These are phyloP conservation scores for Silybum marianum DNA, from an alignment of 129 eudicot species.

Conservation along the genomic window DNA sequence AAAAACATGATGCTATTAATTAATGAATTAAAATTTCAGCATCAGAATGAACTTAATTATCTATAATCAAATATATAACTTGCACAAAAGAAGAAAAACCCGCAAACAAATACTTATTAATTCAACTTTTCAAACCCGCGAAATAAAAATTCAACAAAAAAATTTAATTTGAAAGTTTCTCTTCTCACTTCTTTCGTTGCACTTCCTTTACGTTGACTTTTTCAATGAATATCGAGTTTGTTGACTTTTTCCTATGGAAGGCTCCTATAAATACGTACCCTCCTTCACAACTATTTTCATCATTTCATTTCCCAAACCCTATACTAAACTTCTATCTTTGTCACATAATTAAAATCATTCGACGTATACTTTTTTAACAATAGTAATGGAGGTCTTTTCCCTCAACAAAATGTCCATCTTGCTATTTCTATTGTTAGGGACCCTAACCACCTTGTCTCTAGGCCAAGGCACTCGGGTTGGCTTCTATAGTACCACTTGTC, in stretches of 20 bases:
- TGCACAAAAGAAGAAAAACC: too few species aligned
- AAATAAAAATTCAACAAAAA: background rate
- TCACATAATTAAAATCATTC: background rate
- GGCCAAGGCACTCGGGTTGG: constrained; percentile 12
- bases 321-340: background rate
- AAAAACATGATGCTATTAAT: too few species aligned
- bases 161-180: background rate
- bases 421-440: background rate
- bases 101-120: too few species aligned
- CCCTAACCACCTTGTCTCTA: constrained; percentile 1
- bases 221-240: background rate
- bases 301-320: background rate
- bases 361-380: background rate
- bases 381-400: constrained; percentile 1
- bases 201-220: background rate
- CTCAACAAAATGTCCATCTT: background rate
- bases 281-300: background rate
- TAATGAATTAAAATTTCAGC: too few species aligned
- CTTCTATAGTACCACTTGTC: constrained; percentile 29
- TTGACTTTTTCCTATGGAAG: constrained; percentile 3
- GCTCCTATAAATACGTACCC: background rate
- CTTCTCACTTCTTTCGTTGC: background rate
- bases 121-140: background rate
- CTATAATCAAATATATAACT: too few species aligned
- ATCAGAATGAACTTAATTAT: too few species aligned